Conservation (phyloP, 2,329 filamentous ascomycete species). For the Zasmidium citrigriseum region DNA sequence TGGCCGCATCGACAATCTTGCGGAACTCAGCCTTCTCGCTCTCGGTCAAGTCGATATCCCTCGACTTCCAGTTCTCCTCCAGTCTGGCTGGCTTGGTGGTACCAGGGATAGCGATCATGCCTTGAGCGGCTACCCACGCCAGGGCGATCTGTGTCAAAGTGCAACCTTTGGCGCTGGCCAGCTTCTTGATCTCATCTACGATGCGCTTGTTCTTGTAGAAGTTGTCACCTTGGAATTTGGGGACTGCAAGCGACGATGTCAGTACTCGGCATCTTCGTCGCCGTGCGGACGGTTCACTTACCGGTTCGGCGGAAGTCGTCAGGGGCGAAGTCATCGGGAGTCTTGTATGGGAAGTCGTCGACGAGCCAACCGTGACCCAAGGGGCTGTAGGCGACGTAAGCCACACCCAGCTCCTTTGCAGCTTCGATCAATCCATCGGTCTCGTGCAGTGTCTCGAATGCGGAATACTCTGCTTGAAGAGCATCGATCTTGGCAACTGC, state of each 20-base stretch:
- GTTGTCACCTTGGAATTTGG: constrained; percentile 33
- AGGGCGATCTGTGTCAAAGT: constrained; percentile 26
- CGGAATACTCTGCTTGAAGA: constrained; percentile 55
- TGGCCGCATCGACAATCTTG: constrained; percentile 39
- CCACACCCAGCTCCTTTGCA: constrained; percentile 48
- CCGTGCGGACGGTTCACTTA: constrained; percentile 27
- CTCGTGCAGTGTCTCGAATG: constrained; percentile 52
- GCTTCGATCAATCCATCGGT: constrained; percentile 41
- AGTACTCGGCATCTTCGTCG: constrained; percentile 13
- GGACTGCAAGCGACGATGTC: constrained; percentile 19
- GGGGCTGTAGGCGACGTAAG: constrained; percentile 41
- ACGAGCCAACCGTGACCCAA: constrained; percentile 46
- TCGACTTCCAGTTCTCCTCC: constrained; percentile 25
- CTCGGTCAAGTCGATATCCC: constrained; percentile 33
- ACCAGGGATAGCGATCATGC: constrained; percentile 26
- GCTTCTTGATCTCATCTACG: constrained; percentile 27
- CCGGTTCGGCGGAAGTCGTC: constrained; percentile 29
- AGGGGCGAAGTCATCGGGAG: constrained; percentile 39
- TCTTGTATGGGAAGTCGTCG: constrained; percentile 37
- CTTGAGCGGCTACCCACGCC: constrained; percentile 30
- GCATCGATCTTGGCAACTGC: constrained; percentile 48
- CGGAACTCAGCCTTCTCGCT: constrained; percentile 45
- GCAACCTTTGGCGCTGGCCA: constrained; percentile 25
- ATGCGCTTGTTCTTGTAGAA: constrained; percentile 31
- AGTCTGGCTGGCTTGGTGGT: constrained; percentile 23